Conservation (phyloP, 129 eudicot genomes). For the Lonicera japonica region DNA sequence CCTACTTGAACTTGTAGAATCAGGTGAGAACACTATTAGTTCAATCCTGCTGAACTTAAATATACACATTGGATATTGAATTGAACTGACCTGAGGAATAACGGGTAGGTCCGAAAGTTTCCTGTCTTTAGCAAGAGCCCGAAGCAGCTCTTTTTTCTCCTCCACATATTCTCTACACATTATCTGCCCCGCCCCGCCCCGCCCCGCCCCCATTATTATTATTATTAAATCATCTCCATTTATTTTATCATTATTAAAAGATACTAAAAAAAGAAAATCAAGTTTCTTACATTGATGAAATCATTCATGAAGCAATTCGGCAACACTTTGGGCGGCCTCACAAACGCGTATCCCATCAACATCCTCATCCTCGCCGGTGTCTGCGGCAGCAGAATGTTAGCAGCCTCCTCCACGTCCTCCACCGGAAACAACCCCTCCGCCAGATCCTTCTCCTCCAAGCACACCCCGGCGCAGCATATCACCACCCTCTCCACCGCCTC, state of each 20-base stretch:
- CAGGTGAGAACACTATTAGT: too few relatives aligned
- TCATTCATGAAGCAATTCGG: slow-evolving; percentile 63
- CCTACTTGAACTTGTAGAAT: too few relatives aligned
- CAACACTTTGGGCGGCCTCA: slow-evolving; percentile 50
- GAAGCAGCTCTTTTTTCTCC: slow-evolving; percentile 58
- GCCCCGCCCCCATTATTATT: too few relatives aligned
- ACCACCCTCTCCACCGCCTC: slow-evolving; percentile 67
- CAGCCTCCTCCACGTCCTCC: slow-evolving; percentile 60
- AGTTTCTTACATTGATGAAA: slow-evolving; percentile 51
- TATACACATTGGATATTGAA: not conserved
- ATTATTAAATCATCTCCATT: not conserved
- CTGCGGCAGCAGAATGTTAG: slow-evolving; percentile 59
- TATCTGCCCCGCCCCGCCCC: too few relatives aligned
- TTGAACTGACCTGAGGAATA: slow-evolving; percentile 45
- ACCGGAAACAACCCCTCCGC: slow-evolving; percentile 69
- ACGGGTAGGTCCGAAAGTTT: slow-evolving; percentile 57
- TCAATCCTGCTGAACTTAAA: too few relatives aligned
- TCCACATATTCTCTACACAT: slow-evolving; percentile 40
- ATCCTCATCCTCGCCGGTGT: slow-evolving; percentile 71
- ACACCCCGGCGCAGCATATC: slow-evolving; percentile 79
- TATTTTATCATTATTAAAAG: not conserved
- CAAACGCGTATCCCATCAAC: slow-evolving; percentile 42
- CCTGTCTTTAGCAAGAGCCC: slow-evolving; percentile 45
- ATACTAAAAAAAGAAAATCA: not conserved
- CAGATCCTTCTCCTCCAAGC: slow-evolving; percentile 75